These are phyloP conservation scores for Sindora glabra DNA, from an alignment of 306 rosid genomes.

Conservation along the genomic window DNA sequence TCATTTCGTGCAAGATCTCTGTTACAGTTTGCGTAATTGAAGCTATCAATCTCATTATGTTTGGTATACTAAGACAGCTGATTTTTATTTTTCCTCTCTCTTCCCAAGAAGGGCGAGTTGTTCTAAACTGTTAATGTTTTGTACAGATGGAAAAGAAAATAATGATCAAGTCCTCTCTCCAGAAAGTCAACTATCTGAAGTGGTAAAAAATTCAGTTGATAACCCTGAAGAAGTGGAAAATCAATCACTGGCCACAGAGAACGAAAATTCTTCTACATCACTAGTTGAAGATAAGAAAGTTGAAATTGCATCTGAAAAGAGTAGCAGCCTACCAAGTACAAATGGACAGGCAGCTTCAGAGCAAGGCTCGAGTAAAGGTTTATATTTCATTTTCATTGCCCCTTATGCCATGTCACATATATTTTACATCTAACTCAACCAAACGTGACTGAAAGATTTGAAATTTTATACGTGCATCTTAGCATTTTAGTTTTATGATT, in stretches of 20 bases:
- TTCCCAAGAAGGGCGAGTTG: not conserved
- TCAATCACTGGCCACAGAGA: not conserved
- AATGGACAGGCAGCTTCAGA: slow-evolving; percentile 25
- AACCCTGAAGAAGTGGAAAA: slow-evolving; percentile 10
- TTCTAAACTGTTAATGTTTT: slow-evolving; percentile 15
- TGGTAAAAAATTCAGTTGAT: slow-evolving; percentile 3
- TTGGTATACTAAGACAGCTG: not conserved
- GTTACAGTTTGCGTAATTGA: slow-evolving; percentile 6
- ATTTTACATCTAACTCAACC: slow-evolving; percentile 4
- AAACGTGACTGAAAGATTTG: not conserved
- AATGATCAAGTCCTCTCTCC: slow-evolving; percentile 17
- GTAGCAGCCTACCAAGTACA: slow-evolving; percentile 6
- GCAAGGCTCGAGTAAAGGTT: slow-evolving; percentile 26
- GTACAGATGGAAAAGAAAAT: slow-evolving; percentile 21
- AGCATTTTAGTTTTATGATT: not conserved
- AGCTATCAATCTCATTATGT: not conserved
- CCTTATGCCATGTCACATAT: not conserved
- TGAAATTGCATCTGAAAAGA: slow-evolving; percentile 4
- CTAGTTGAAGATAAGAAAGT: slow-evolving; percentile 20
- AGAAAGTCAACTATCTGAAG: slow-evolving; percentile 17
- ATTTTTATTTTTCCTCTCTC: not conserved
- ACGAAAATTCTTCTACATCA: not conserved
- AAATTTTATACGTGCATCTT: not conserved
- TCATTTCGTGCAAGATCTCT: slow-evolving; percentile 1
- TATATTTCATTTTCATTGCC: slow-evolving; percentile 9